Conservation (phyloP, 1,284 basidiomycete genomes). For the Tremellales sp. region DNA sequence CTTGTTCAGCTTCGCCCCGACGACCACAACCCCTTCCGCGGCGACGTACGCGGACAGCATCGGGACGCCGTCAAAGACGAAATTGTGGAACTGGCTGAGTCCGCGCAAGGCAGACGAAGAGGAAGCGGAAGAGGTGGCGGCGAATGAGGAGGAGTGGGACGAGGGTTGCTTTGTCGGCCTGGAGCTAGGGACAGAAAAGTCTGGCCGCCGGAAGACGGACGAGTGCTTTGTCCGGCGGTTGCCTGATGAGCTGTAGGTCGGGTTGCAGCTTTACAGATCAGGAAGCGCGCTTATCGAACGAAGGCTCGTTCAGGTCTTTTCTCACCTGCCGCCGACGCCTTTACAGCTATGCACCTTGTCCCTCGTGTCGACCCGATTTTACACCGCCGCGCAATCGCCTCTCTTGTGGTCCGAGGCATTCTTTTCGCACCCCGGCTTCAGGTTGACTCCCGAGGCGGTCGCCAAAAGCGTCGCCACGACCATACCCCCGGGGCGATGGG, state of each 20-base stretch:
- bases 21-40: neutral
- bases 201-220: neutral
- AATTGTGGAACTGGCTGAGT: constrained; percentile 6
- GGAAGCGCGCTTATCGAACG: neutral
- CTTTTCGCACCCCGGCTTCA: constrained; percentile 14
- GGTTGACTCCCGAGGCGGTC: constrained; percentile 4
- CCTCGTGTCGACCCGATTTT: constrained; percentile 19
- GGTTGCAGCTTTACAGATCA: neutral
- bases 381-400: constrained; percentile 24
- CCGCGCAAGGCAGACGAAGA: neutral
- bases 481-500: constrained; percentile 19
- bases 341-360: constrained; percentile 16
- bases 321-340: constrained; percentile 23
- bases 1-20: constrained; percentile 15
- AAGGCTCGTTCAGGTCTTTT: constrained; percentile 29
- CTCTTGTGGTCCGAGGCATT: constrained; percentile 28
- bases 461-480: constrained; percentile 11
- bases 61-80: neutral
- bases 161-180: constrained; percentile 9
- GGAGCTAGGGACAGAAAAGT: neutral
- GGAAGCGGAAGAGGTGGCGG: neutral
- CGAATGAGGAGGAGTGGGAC: constrained; percentile 1
- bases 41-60: neutral
- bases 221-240: constrained; percentile 14
- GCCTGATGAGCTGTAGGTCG: constrained; percentile 38